Conservation (phyloP, 192 early-diverging fungal genomes). For the Umbelopsis isabellina region DNA sequence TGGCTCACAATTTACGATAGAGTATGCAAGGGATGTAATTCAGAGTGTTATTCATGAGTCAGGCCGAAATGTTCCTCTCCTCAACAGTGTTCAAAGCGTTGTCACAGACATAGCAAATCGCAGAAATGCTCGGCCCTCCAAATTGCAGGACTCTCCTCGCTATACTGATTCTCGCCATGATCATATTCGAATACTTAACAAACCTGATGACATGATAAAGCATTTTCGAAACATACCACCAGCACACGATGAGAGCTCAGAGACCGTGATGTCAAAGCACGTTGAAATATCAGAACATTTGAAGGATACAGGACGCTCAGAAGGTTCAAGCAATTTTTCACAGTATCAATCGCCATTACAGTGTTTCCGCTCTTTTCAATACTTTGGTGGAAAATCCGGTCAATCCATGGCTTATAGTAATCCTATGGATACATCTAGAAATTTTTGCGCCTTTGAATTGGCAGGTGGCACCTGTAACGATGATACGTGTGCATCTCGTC, state of each 20-base stretch:
- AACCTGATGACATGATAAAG: background rate
- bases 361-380: constrained; percentile 23
- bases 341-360: constrained; percentile 14
- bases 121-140: background rate
- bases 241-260: background rate
- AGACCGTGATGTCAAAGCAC: background rate
- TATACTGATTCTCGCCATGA: background rate
- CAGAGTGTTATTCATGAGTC: too few species aligned
- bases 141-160: background rate
- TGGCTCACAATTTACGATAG: too few species aligned
- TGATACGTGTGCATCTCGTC: constrained; percentile 21
- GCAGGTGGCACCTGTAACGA: constrained; percentile 25
- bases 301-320: background rate
- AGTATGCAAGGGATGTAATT: too few species aligned
- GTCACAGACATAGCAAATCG: too few species aligned
- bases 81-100: too few species aligned
- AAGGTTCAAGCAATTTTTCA: background rate
- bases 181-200: background rate
- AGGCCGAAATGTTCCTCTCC: too few species aligned
- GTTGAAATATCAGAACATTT: background rate
- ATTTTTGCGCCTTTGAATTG: constrained; percentile 16
- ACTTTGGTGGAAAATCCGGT: background rate
- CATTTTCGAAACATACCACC: background rate
- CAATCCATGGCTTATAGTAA: constrained; percentile 19
- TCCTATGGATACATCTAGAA: constrained; percentile 13